A percentile compares a stretch with the other conserved stretches of the same genome.
Evolutionary conservation across 2,329 filamentous ascomycete species (phyloP).

Genomic region (Leptographium wingfieldii): DNA sequence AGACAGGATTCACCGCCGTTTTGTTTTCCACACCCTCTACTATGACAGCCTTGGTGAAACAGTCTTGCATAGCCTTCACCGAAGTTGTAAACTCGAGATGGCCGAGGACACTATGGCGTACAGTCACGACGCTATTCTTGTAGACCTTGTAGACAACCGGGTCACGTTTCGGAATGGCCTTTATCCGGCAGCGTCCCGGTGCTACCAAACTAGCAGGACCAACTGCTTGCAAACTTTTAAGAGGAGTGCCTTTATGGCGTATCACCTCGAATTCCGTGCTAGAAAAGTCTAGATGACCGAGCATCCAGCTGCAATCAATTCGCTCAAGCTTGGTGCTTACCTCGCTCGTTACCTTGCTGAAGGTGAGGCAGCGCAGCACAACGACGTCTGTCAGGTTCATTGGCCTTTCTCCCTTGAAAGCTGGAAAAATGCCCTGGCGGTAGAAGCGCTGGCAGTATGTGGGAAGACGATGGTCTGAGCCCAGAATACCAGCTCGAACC

Average conservation of each 20-base stretch:
- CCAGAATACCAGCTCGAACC: neutral
- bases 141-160: neutral
- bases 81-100: neutral
- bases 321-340: neutral
- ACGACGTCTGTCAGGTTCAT: neutral
- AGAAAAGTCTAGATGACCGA: neutral
- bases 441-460: neutral
- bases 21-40: neutral
- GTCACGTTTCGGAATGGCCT: neutral
- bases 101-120: neutral
- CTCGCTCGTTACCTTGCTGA: neutral
- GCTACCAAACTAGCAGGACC: neutral
- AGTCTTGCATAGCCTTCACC: neutral
- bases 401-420: neutral
- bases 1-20: neutral
- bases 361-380: neutral
- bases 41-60: neutral
- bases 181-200: neutral
- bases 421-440: neutral
- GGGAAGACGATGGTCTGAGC: neutral
- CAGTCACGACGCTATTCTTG: neutral
- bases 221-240: neutral
- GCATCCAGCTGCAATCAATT: neutral
- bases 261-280: neutral
- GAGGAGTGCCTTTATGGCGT: neutral